phyloP scores from a whole-genome alignment of 768 basidiomycete species.

The Neoboletus magnificus region DNA sequence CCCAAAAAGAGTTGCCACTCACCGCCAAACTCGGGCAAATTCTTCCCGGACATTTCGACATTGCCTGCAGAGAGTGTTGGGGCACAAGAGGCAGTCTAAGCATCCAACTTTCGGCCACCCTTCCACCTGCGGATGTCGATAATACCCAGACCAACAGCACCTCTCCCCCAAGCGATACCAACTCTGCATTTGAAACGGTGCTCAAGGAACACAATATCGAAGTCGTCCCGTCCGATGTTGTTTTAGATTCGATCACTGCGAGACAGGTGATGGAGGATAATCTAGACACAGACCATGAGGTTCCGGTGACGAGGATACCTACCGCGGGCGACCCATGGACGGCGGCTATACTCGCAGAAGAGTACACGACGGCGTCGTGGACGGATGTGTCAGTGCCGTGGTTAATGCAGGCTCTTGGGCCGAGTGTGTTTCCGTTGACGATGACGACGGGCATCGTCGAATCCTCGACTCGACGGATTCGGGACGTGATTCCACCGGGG shows the following conservation, averaged over 20 bases:
- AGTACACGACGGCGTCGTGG: slow-evolving; percentile 29
- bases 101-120: slow-evolving; percentile 17
- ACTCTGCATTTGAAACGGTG: slow-evolving; percentile 36
- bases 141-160: not conserved
- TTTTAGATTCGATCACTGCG: slow-evolving; percentile 29
- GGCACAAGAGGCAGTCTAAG: slow-evolving; percentile 38
- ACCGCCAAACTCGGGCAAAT: slow-evolving; percentile 37
- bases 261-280: slow-evolving; percentile 32
- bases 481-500: slow-evolving; percentile 40
- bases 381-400: slow-evolving; percentile 24
- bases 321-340: slow-evolving; percentile 24
- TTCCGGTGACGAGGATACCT: slow-evolving; percentile 18
- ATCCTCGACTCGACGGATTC: slow-evolving; percentile 56
- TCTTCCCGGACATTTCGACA: slow-evolving; percentile 44
- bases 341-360: slow-evolving; percentile 21
- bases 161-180: not conserved
- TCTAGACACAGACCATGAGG: slow-evolving; percentile 15
- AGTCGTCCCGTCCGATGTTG: slow-evolving; percentile 18
- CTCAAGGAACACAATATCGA: slow-evolving; percentile 35
- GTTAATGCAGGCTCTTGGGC: slow-evolving; percentile 48
- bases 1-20: slow-evolving; percentile 40
- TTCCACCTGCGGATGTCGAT: not conserved
- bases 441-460: slow-evolving; percentile 65
- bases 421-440: slow-evolving; percentile 52
- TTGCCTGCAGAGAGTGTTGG: slow-evolving; percentile 49